phyloP scores from a whole-genome alignment of 2,329 filamentous ascomycete genomes.

The Stagonosporopsis tanaceti region DNA sequence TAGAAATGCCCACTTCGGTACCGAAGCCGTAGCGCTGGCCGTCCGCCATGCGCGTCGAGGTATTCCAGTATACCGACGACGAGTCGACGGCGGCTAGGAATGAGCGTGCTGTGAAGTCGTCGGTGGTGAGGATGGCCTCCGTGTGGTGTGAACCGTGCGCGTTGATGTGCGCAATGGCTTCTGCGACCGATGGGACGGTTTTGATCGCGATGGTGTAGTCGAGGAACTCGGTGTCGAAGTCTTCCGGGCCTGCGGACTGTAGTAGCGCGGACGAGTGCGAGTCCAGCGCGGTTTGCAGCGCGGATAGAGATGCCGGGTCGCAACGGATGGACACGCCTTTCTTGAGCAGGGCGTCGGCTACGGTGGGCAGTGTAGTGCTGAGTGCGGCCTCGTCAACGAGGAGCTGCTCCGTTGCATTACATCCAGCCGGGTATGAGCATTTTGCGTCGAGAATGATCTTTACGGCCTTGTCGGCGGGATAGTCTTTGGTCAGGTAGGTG shows the following conservation, averaged over 20 bases:
- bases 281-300: constrained; percentile 61
- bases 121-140: constrained; percentile 83
- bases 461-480: constrained; percentile 74
- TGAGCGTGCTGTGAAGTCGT: constrained; percentile 71
- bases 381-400: constrained; percentile 80
- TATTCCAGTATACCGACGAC: constrained; percentile 96
- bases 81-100: constrained; percentile 90
- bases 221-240: constrained; percentile 91
- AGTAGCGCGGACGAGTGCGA: constrained; percentile 57
- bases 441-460: constrained; percentile 90
- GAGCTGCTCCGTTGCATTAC: constrained; percentile 92
- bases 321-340: constrained; percentile 86
- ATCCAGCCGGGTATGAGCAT: constrained; percentile 92
- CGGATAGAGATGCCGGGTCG: constrained; percentile 72
- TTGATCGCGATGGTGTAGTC: constrained; percentile 85
- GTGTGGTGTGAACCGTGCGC: constrained; percentile 92
- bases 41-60: constrained; percentile 91
- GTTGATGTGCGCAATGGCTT: constrained; percentile 90
- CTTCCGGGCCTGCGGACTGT: constrained; percentile 70
- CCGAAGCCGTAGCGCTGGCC: constrained; percentile 98
- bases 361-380: constrained; percentile 69
- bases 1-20: constrained; percentile 97
- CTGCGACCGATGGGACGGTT: constrained; percentile 69
- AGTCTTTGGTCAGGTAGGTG: constrained; percentile 82
- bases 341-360: constrained; percentile 76